Percentiles rank a stretch among this genome's conserved stretches.
These are phyloP conservation scores for Ophiocordyceps camponoti-leonardi DNA, from an alignment of 2,329 filamentous ascomycete genomes.

Conservation along the genomic window DNA sequence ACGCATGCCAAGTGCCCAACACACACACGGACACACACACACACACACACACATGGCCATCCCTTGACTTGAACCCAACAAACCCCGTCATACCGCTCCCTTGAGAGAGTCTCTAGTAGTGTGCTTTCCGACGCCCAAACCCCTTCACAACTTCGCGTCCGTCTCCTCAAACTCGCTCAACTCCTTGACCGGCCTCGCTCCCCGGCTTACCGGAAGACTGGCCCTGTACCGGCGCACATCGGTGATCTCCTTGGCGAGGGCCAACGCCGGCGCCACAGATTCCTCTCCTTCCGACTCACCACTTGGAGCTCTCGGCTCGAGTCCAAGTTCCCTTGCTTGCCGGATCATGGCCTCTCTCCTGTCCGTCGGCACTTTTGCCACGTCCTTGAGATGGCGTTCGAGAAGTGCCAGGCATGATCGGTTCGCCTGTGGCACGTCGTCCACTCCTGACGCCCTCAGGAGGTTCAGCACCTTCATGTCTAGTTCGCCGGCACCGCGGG, in stretches of 20 bases:
- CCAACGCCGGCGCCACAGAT: constrained; percentile 23
- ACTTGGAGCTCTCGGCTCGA: constrained; percentile 15
- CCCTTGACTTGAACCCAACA: too few relatives aligned
- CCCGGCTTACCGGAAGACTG: constrained; percentile 52
- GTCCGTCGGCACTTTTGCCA: constrained; percentile 28
- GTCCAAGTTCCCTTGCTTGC: constrained; percentile 24
- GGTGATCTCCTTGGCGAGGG: constrained; percentile 41
- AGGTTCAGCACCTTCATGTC: constrained; percentile 26
- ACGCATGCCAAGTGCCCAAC: neutral
- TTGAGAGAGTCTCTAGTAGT: neutral
- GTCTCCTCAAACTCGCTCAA: constrained; percentile 74
- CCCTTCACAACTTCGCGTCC: constrained; percentile 54
- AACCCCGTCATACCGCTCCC: neutral
- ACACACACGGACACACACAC: too few relatives aligned
- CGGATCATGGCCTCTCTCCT: constrained; percentile 31
- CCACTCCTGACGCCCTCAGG: constrained; percentile 17
- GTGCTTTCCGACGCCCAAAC: neutral
- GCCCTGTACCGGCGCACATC: constrained; percentile 74
- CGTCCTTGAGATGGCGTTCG: constrained; percentile 28
- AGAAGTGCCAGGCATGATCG: constrained; percentile 32
- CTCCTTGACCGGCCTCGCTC: constrained; percentile 55
- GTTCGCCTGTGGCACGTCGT: constrained; percentile 22
- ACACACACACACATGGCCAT: too few relatives aligned
- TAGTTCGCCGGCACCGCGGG: constrained; percentile 39
- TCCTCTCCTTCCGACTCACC: constrained; percentile 15